Evolutionary conservation across 2,329 filamentous ascomycete genomes (phyloP).

Genomic region (Fusarium keratoplasticum): DNA sequence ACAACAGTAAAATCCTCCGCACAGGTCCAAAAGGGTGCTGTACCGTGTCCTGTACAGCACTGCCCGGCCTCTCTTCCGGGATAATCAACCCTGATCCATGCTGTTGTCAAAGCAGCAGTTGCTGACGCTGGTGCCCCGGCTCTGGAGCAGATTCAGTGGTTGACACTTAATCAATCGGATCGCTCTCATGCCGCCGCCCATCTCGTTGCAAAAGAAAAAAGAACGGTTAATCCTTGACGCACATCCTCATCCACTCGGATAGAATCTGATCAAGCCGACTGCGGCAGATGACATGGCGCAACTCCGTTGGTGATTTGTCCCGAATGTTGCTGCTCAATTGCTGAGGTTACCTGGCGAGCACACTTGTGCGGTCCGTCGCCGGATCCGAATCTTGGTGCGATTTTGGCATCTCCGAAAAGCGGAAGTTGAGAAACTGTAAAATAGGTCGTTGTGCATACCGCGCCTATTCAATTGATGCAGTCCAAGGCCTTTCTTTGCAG

Average conservation of each 20-base stretch:
- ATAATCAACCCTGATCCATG: conserved; percentile 18
- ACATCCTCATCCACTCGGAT: background rate
- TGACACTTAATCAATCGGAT: conserved; percentile 1
- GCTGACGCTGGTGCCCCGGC: conserved; percentile 6
- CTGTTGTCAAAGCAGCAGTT: conserved; percentile 7
- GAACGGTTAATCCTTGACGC: background rate
- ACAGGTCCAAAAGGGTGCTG: conserved; percentile 5
- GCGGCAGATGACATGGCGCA: background rate
- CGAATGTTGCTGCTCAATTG: background rate
- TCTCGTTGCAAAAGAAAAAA: background rate
- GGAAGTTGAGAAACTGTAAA: background rate
- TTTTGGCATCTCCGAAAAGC: background rate
- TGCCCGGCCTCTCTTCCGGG: conserved; percentile 5
- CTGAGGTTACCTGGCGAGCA: background rate
- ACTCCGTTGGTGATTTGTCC: background rate
- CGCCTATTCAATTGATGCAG: conserved; percentile 17
- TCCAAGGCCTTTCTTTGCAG: conserved; percentile 6
- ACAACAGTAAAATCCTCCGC: conserved; percentile 23
- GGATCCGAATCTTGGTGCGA: background rate
- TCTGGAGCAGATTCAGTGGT: conserved; percentile 14
- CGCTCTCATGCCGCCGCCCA: background rate
- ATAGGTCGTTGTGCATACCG: conserved; percentile 10
- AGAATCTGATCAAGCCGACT: background rate
- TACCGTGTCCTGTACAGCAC: background rate
- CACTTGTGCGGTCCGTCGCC: background rate